phyloP scores from a whole-genome alignment of 1,284 basidiomycete species.

The Trichosporon ovoides region DNA sequence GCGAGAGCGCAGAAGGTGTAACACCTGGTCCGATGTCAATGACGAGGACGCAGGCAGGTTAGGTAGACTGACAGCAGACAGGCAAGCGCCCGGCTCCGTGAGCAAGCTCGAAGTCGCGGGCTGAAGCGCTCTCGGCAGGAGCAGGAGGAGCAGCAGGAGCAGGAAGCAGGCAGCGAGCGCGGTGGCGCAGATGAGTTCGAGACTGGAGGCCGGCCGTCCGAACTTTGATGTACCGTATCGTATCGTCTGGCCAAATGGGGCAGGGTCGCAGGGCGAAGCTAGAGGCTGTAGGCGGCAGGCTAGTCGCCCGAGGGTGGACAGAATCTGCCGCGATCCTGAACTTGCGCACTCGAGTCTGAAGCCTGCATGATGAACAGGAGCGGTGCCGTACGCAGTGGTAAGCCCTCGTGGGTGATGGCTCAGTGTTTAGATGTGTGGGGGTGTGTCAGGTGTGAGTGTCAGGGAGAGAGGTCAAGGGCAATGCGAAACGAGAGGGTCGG shows the following conservation, averaged over 20 bases:
- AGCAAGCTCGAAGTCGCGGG: background rate
- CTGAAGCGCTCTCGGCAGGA: background rate
- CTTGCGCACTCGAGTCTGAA: background rate
- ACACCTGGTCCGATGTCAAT: constrained; percentile 1
- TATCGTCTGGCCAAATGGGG: background rate
- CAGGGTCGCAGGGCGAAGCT: background rate
- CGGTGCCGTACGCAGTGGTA: no score
- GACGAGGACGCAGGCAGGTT: no score
- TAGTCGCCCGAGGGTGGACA: background rate
- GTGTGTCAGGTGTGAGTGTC: constrained; percentile 10
- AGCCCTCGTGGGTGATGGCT: background rate
- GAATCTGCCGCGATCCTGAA: background rate
- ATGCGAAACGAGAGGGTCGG: background rate
- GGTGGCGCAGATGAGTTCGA: background rate
- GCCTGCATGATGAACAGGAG: background rate
- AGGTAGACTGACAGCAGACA: background rate
- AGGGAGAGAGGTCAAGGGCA: constrained; percentile 9
- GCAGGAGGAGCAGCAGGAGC: background rate
- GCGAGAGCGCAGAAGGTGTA: background rate
- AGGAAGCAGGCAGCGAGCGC: background rate
- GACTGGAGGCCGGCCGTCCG: background rate
- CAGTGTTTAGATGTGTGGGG: no score
- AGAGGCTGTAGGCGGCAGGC: background rate
- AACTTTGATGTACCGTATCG: background rate
- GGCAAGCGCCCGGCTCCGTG: background rate